These are phyloP conservation scores for Salix udensis DNA, from an alignment of 345 rosid genomes.

Conservation along the genomic window DNA sequence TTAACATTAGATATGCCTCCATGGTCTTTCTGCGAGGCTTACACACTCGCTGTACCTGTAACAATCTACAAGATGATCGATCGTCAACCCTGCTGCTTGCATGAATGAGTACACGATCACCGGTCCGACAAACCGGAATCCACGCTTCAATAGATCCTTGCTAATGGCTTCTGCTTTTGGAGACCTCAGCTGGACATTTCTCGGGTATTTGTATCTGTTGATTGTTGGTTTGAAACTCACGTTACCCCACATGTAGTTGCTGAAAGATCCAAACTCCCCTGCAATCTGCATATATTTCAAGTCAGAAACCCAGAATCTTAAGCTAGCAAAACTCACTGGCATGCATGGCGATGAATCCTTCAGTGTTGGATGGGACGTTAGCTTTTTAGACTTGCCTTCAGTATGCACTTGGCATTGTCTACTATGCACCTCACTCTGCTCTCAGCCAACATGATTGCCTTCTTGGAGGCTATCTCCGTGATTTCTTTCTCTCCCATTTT, in stretches of 20 bases:
- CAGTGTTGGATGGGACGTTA: not conserved
- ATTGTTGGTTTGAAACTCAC: slow-evolving; percentile 76
- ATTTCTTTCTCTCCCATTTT: slow-evolving; percentile 84
- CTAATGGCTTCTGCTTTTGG: slow-evolving; percentile 89
- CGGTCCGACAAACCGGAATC: slow-evolving; percentile 88
- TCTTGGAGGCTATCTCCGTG: slow-evolving; percentile 60
- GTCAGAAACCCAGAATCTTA: not conserved
- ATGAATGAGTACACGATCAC: slow-evolving; percentile 89
- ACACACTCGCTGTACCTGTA: slow-evolving; percentile 75
- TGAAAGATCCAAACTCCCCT: slow-evolving; percentile 79
- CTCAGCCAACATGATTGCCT: slow-evolving; percentile 70
- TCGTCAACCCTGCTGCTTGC: slow-evolving; percentile 90
- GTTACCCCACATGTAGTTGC: slow-evolving; percentile 79
- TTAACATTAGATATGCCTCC: slow-evolving; percentile 62
- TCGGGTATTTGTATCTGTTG: slow-evolving; percentile 63
- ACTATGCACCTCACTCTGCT: slow-evolving; percentile 80
- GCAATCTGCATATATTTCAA: slow-evolving; percentile 39
- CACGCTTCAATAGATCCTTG: slow-evolving; percentile 71
- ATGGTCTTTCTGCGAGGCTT: slow-evolving; percentile 77
- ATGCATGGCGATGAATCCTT: not conserved
- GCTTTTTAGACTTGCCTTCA: slow-evolving; percentile 50
- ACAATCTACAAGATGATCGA: slow-evolving; percentile 86
- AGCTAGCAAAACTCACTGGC: not conserved
- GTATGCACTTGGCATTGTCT: slow-evolving; percentile 83
- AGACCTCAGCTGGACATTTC: slow-evolving; percentile 72